Evolutionary conservation across 2,329 filamentous ascomycete genomes (phyloP).

Genomic region (Claviceps digitariae): DNA sequence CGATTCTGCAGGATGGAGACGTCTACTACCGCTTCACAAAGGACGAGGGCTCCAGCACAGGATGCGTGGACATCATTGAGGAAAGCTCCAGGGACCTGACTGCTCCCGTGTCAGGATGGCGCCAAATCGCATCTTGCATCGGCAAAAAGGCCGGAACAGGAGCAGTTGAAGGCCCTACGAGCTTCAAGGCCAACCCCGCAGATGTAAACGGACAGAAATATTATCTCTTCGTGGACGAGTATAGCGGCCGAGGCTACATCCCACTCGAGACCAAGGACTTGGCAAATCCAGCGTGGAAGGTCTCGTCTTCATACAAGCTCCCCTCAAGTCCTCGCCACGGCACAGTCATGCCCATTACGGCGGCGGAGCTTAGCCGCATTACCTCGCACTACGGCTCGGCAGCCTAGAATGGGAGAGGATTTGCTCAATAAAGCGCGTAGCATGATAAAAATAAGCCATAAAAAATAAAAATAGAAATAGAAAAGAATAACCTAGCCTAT

Average conservation of each 20-base stretch:
- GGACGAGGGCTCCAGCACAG: neutral
- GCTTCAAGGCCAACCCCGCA: neutral
- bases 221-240: conserved; percentile 1
- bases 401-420: too few relatives aligned
- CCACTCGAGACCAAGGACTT: neutral
- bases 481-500: neutral
- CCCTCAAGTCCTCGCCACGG: neutral
- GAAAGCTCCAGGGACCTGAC: neutral
- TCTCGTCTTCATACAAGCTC: neutral
- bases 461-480: neutral
- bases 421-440: too few relatives aligned
- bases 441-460: neutral
- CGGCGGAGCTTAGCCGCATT: neutral
- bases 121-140: neutral
- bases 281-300: neutral
- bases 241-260: conserved; percentile 1
- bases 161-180: neutral
- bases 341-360: conserved; percentile 1
- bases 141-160: neutral
- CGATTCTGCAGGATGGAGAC: neutral
- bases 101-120: neutral
- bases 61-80: neutral
- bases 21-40: conserved; percentile 2
- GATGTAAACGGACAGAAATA: neutral
- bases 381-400: neutral